Base-by-base conservation (phyloP, 2,329 filamentous ascomycete species). In the Aspergillus intermedius region DNA sequence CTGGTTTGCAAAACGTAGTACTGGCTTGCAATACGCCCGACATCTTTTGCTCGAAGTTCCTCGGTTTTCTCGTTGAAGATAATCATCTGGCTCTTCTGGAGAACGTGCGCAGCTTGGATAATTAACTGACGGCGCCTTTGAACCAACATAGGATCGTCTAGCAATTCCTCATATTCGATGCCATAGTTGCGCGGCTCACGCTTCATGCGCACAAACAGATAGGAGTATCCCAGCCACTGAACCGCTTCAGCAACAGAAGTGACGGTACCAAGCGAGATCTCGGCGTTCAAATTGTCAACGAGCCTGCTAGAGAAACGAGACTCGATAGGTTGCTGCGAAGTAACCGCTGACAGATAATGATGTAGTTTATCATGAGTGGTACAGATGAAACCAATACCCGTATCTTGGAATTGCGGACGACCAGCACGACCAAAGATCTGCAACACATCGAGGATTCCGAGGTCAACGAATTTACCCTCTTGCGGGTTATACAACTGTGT, bases 361-460 rank as follows among this genome's bases (percentile, higher is more conserved):
- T 86, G 74, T 7, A 98, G 75, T 64, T 91, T 95, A 67, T 96
- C 91, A n/a, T 91, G 86, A 0, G 89, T 95, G 0, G 94, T 98
- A 61, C 90, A 94, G 56, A 98, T 98, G 77, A 96, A 96, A 54
- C 94, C 94, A 58, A 97, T 95, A 76, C 93, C 93, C 32, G 87
- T 93, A 62, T 97, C 93, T 64, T 97, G 91, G 59, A 96, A 98
- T 64, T 98, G 93, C 37, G 94, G 93, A 67, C 93, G 87, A 76
- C 93, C 93, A 51, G 93, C 94, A 78, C 93, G 91, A 75, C 93
- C 93, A 63, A 98, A 98, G 51, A 98, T 98, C 66, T 98, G 93
- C 48, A 98, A 76, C 13, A 98, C 93, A 66, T 98, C 93, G 2
- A 98, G 78, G 56, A 98, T 98, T 3, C 93, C 91, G 4, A 98